Evolutionary conservation across 495 filamentous ascomycete genomes (phyloP), one percentile per base, ranked within the genome.

Genomic region (Viridothelium virens): DNA sequence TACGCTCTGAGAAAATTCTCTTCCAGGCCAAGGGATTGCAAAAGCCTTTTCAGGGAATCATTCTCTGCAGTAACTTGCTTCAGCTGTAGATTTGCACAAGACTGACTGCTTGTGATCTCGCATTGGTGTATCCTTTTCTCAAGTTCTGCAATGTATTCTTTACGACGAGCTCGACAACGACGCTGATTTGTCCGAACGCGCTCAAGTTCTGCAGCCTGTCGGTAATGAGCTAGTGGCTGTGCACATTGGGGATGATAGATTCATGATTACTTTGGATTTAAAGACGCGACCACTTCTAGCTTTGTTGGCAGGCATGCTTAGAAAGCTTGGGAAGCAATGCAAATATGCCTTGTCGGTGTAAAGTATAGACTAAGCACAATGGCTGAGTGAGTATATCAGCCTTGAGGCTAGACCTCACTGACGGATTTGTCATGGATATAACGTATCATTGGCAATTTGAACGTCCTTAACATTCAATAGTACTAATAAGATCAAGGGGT

Each of bases 181-280:
- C 91, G 84, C 71, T 94, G 91, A 73, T 94, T 94, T 61, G 92
- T 88, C n/a, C 91, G 82, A 59, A 86, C 81, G 48, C 86, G 85
- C 31, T 77, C 76, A 31, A 83, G 79, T 66, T 81, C 41, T 1
- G 41, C 41, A 46, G 41, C 41, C 41, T 46, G 41, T 46, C 41
- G 41, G 41, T 46, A 46, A 46, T 46, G 41, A 46, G 41, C 41
- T 1, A 46, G 1, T 46, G 41, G 41, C 41, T 46, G 16, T 16
- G 41, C 41, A 46, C 14, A 14, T 46, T 46, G 41, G 16, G 41
- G 25, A 25, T 25, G 16, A 46, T 1, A 46, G 41, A 46, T 46
- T 46, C 41, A 16, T 46, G 16, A 46, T 0, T 46, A 46, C 41
- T 46, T 46, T 46, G 41, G 41, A 46, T 46, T 46, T 46, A 1